These are phyloP conservation scores for Aspergillus melleus DNA, from an alignment of 2,329 filamentous ascomycete genomes.

Conservation along the genomic window DNA sequence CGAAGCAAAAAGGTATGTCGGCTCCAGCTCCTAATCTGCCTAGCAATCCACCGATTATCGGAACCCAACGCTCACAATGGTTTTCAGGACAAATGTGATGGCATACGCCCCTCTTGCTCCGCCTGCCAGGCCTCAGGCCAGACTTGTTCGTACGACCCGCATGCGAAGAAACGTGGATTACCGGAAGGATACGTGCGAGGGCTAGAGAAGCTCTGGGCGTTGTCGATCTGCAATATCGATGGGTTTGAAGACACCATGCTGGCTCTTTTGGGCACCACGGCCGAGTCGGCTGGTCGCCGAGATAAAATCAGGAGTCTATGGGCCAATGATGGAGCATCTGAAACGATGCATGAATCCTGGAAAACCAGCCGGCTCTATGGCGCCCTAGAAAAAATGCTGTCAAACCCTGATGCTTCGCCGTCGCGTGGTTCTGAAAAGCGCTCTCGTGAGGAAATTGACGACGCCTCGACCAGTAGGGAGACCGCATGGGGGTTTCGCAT, in stretches of 20 bases:
- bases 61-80: background rate
- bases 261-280: conserved; percentile 37
- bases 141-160: conserved; percentile 45
- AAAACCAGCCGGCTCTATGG: conserved; percentile 43
- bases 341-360: conserved; percentile 46
- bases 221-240: conserved; percentile 46
- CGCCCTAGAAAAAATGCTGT: conserved; percentile 44
- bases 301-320: conserved; percentile 40
- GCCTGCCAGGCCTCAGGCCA: conserved; percentile 43
- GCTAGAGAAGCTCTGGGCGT: conserved; percentile 47
- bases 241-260: conserved; percentile 46
- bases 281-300: conserved; percentile 31
- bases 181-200: conserved; percentile 50
- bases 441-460: conserved; percentile 32
- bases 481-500: conserved; percentile 36
- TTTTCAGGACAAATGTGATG: conserved; percentile 47
- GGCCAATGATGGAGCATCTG: conserved; percentile 41
- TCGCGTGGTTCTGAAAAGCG: conserved; percentile 31
- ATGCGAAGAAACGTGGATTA: conserved; percentile 47
- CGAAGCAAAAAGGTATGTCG: conserved; percentile 41
- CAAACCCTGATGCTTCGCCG: conserved; percentile 29
- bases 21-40: background rate
- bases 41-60: background rate
- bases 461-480: conserved; percentile 13
- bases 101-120: conserved; percentile 43